These are phyloP conservation scores for Hippophae rhamnoides DNA, from an alignment of 306 rosid genomes.

Conservation along the genomic window DNA sequence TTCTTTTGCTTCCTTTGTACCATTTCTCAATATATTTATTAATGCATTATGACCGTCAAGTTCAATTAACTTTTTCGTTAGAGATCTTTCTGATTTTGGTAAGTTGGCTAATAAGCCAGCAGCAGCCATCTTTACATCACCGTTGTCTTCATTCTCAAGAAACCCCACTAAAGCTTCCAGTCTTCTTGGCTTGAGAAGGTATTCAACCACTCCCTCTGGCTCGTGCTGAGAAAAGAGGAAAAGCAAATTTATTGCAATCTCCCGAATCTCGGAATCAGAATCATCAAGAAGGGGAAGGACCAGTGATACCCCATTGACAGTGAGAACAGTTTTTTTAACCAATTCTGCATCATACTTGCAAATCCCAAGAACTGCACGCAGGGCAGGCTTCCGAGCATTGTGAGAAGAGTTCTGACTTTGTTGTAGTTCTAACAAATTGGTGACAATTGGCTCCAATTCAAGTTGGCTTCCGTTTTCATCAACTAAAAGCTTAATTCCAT, in stretches of 20 bases:
- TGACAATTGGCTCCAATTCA: slow-evolving; percentile 51
- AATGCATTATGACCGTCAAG: slow-evolving; percentile 61
- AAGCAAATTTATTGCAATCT: slow-evolving; percentile 53
- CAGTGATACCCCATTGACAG: slow-evolving; percentile 48
- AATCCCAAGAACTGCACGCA: slow-evolving; percentile 58
- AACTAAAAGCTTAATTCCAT: slow-evolving; percentile 47
- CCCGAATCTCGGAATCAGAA: slow-evolving; percentile 52
- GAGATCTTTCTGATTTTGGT: slow-evolving; percentile 55
- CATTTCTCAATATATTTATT: slow-evolving; percentile 47
- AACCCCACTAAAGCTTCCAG: slow-evolving; percentile 80
- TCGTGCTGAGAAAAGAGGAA: slow-evolving; percentile 78
- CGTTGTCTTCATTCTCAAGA: slow-evolving; percentile 52
- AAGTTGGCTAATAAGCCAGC: slow-evolving; percentile 76
- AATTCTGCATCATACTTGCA: slow-evolving; percentile 64
- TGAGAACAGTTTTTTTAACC: slow-evolving; percentile 64
- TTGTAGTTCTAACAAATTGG: slow-evolving; percentile 41
- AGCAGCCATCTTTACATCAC: slow-evolving; percentile 67
- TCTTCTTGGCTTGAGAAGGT: slow-evolving; percentile 75
- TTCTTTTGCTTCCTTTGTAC: slow-evolving; percentile 65
- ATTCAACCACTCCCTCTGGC: slow-evolving; percentile 71
- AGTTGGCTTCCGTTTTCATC: slow-evolving; percentile 58
- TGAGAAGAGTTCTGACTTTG: slow-evolving; percentile 30
- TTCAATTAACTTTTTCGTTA: slow-evolving; percentile 51
- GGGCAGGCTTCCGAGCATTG: slow-evolving; percentile 49
- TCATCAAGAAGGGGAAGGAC: slow-evolving; percentile 75